Base-by-base conservation (phyloP, 228 moss, liverwort and hornwort species). In the Sphagnum fallax region DNA sequence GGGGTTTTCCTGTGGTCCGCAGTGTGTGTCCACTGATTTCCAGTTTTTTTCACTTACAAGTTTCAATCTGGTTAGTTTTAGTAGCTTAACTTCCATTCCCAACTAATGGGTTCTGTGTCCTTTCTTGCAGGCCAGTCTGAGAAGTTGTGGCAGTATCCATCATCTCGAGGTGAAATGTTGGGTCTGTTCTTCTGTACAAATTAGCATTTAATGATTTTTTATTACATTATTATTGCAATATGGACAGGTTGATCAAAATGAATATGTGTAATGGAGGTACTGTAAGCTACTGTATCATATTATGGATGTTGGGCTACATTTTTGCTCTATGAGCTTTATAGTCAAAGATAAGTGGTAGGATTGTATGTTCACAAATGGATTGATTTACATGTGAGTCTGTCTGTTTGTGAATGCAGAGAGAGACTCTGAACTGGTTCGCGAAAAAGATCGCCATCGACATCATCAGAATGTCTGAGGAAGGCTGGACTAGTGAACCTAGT, bases 361-460 rank as follows among this genome's bases (percentile, higher is more conserved):
- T 55, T 12, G 12, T 12, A 0, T 55, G 55, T 8, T 55, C 8
- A 12, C 4, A 55, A 55, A 8, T 55, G 55, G 8, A 55, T 55
- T 8, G 55, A 8, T 55, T 12, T 8, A 2, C 9, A 55, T 55
- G 12, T 12, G 10, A 7, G 16, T 8, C 63, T 63, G 11, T 63
- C 8, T 48, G 47, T 78, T 9, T 47, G 60, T 12, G 4, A 64
- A 51, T 74, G 77, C 93, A 98, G 97, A 98, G 5, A 90, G 91
- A 62, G 93, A 93, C 66, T 90, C 91, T 62, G 93, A 91, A 73
- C 53, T 82, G 62, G 70, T 70, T 9, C 76, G 93, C 69, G 97
- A 90, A 50, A 93, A 87, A 67, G 91, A 93, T 67, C 82, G 91
- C 52, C 85, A 87, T 78, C 91, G 84, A 14, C 87, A 89, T 75